These are phyloP conservation scores for Penicillium fuscoglaucum DNA, from an alignment of 2,329 filamentous ascomycete species.

Conservation along the genomic window DNA sequence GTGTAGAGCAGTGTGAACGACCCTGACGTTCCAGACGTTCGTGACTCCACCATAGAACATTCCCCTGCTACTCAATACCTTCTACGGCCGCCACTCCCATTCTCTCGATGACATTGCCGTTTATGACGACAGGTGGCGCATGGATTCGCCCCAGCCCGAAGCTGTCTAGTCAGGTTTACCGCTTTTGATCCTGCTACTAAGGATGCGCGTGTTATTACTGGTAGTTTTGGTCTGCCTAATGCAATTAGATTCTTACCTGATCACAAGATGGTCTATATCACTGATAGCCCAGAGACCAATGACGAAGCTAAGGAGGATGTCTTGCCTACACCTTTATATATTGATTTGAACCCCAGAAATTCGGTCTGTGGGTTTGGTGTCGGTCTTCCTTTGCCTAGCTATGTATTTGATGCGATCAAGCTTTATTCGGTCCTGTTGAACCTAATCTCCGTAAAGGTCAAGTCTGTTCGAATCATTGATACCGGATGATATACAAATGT, in stretches of 20 bases:
- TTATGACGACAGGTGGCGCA: too few relatives aligned
- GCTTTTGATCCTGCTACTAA: slow-evolving; percentile 43
- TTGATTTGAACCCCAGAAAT: slow-evolving; percentile 43
- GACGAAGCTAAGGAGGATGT: neutral
- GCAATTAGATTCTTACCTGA: slow-evolving; percentile 46
- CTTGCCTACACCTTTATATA: neutral
- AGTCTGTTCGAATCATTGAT: too few relatives aligned
- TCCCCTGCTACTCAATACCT: slow-evolving; percentile 33
- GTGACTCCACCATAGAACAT: slow-evolving; percentile 19
- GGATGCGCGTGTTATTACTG: slow-evolving; percentile 40
- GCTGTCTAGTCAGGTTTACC: slow-evolving; percentile 42
- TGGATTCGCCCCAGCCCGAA: slow-evolving; percentile 14
- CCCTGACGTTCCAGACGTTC: neutral
- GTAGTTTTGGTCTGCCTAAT: slow-evolving; percentile 43
- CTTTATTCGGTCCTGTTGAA: too few relatives aligned
- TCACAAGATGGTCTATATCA: slow-evolving; percentile 20
- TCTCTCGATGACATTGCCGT: slow-evolving; percentile 30
- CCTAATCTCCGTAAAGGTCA: neutral
- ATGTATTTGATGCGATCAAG: neutral
- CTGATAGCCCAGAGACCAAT: neutral
- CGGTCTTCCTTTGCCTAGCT: neutral
- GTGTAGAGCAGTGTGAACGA: neutral
- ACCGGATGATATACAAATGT: neutral
- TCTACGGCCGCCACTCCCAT: slow-evolving; percentile 32
- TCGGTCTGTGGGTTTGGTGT: slow-evolving; percentile 34